phyloP scores from a whole-genome alignment of 306 rosid genomes.

The Inga oerstediana region DNA sequence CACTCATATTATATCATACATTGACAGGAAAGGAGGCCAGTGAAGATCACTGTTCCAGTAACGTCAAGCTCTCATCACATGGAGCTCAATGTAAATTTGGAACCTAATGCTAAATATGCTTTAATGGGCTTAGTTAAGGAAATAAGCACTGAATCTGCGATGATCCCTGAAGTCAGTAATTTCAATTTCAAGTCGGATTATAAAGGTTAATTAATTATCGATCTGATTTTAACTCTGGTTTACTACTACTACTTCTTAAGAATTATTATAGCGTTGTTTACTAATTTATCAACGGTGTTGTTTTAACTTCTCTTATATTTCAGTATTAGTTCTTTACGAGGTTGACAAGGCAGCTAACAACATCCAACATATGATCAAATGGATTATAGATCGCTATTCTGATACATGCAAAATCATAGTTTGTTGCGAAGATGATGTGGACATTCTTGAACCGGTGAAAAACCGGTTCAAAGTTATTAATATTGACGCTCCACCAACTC shows the following conservation, averaged over 20 bases:
- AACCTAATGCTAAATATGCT: conserved; percentile 77
- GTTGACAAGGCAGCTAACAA: conserved; percentile 72
- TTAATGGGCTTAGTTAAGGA: conserved; percentile 78
- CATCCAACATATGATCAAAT: conserved; percentile 79
- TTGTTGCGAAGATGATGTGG: conserved; percentile 70
- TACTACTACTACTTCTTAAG: background rate
- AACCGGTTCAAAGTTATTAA: conserved; percentile 57
- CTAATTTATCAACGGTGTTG: conserved; percentile 21
- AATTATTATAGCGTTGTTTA: no score
- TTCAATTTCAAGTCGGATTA: conserved; percentile 54
- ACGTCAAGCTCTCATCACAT: conserved; percentile 76
- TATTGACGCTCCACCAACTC: conserved; percentile 68
- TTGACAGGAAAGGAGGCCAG: conserved; percentile 69
- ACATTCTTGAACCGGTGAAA: conserved; percentile 60
- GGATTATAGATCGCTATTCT: conserved; percentile 82
- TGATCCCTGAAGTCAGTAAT: conserved; percentile 67
- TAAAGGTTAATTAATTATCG: conserved; percentile 53
- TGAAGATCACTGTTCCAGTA: conserved; percentile 69
- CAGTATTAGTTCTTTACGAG: conserved; percentile 75
- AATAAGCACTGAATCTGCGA: conserved; percentile 62
- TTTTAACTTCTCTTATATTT: conserved; percentile 23
- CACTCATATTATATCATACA: background rate
- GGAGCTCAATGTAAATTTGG: conserved; percentile 70
- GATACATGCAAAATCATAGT: conserved; percentile 73
- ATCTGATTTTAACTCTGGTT: conserved; percentile 17